Conservation (phyloP, 768 basidiomycete genomes). For the Termitomyces sp. region DNA sequence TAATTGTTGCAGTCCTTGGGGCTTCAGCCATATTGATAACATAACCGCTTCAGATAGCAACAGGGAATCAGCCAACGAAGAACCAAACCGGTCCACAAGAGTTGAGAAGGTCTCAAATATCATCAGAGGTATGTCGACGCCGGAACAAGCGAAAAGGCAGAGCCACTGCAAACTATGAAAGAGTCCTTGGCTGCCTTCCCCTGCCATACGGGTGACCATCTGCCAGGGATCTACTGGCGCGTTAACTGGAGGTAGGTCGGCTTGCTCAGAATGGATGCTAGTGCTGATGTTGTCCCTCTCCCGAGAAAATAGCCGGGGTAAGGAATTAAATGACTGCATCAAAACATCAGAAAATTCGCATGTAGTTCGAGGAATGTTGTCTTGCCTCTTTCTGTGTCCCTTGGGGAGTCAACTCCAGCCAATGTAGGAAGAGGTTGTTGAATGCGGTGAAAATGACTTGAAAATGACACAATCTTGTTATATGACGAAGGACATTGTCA, state of each 20-base stretch:
- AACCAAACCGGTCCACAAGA: conserved; percentile 30
- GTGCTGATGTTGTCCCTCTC: conserved; percentile 42
- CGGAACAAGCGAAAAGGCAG: conserved; percentile 53
- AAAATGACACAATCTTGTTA: conserved; percentile 48
- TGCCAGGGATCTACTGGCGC: conserved; percentile 48
- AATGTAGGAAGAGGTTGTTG: conserved; percentile 51
- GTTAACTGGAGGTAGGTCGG: conserved; percentile 22
- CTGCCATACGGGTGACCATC: conserved; percentile 37
- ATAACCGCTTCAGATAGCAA: conserved; percentile 50
- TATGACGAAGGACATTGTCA: conserved; percentile 42
- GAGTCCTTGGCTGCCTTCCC: conserved; percentile 35
- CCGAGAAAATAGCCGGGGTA: conserved; percentile 52
- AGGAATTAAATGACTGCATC: conserved; percentile 42
- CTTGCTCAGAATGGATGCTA: conserved; percentile 24
- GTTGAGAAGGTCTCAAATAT: conserved; percentile 43
- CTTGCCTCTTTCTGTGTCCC: conserved; percentile 34
- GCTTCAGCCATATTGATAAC: conserved; percentile 54
- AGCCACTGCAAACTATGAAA: conserved; percentile 52
- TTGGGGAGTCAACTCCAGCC: conserved; percentile 42
- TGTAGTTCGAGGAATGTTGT: neutral
- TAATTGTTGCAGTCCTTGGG: conserved; percentile 53
- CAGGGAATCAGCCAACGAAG: conserved; percentile 37
- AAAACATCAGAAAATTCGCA: neutral
- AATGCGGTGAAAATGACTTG: conserved; percentile 51
- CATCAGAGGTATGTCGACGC: conserved; percentile 52